These are phyloP conservation scores for Kwoniella dejecticola DNA, from an alignment of 768 basidiomycete species.

Conservation along the genomic window DNA sequence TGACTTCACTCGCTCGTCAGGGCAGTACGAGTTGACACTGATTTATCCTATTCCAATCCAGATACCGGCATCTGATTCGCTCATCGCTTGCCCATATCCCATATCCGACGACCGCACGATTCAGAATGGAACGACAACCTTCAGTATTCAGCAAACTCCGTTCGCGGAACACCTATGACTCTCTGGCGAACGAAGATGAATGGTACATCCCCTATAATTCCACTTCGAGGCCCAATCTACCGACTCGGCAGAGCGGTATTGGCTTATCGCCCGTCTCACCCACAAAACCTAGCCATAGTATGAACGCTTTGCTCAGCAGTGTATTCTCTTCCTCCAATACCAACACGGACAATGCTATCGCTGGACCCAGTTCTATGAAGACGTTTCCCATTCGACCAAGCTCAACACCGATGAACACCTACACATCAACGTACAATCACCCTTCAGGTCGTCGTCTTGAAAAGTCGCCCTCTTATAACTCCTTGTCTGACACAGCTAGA, in stretches of 20 bases:
- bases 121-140: constrained; percentile 23
- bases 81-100: too few relatives aligned
- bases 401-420: constrained; percentile 11
- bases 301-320: constrained; percentile 17
- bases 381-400: constrained; percentile 10
- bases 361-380: constrained; percentile 7
- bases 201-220: constrained; percentile 47
- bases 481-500: constrained; percentile 16
- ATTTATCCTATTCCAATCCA: neutral
- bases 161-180: constrained; percentile 7
- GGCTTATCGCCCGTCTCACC: constrained; percentile 28
- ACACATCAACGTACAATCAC: constrained; percentile 9
- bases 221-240: constrained; percentile 4
- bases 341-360: neutral
- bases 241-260: constrained; percentile 26
- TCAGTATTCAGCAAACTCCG: constrained; percentile 21
- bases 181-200: constrained; percentile 22
- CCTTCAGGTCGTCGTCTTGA: neutral
- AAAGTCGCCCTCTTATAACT: constrained; percentile 34
- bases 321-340: neutral
- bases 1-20: constrained; percentile 2
- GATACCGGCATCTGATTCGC: too few relatives aligned
- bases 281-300: neutral
- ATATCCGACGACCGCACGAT: too few relatives aligned
- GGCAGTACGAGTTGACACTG: too few relatives aligned